Conservation (phyloP, 148 eudicot genomes). For the Silene conica region DNA sequence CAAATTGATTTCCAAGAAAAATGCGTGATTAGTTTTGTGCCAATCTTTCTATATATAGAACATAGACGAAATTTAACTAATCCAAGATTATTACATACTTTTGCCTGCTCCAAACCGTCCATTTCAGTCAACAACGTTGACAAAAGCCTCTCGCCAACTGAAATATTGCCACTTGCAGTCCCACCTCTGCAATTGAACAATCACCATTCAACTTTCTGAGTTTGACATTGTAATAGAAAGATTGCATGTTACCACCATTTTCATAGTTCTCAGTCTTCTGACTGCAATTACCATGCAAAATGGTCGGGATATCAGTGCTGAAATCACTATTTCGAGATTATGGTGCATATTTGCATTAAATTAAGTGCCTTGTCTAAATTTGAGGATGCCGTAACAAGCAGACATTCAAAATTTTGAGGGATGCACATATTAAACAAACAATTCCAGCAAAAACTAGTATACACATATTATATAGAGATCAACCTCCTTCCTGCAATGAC, state of each 20-base stretch:
- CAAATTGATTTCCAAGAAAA: constrained; percentile 2
- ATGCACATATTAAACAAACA: background rate
- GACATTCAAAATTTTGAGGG: background rate
- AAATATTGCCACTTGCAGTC: constrained; percentile 54
- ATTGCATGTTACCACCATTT: background rate
- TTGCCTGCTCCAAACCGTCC: constrained; percentile 90
- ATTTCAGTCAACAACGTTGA: constrained; percentile 93
- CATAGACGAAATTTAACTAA: background rate
- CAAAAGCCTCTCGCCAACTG: constrained; percentile 86
- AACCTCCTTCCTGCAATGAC: constrained; percentile 79
- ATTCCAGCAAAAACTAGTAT: background rate
- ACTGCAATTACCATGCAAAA: too few species aligned
- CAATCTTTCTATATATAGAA: background rate
- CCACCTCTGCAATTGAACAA: constrained; percentile 55
- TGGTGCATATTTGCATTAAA: background rate
- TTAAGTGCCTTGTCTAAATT: background rate
- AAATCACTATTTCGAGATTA: background rate
- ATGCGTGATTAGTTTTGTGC: background rate
- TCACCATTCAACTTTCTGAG: background rate
- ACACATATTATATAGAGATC: background rate
- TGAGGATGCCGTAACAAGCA: background rate
- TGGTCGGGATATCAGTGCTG: too few species aligned
- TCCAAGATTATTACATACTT: constrained; percentile 40
- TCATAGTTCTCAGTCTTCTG: too few species aligned
- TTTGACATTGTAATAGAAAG: background rate